Evolutionary conservation across 2,329 filamentous ascomycete species (phyloP).

Genomic region (Penicillium sp.): DNA sequence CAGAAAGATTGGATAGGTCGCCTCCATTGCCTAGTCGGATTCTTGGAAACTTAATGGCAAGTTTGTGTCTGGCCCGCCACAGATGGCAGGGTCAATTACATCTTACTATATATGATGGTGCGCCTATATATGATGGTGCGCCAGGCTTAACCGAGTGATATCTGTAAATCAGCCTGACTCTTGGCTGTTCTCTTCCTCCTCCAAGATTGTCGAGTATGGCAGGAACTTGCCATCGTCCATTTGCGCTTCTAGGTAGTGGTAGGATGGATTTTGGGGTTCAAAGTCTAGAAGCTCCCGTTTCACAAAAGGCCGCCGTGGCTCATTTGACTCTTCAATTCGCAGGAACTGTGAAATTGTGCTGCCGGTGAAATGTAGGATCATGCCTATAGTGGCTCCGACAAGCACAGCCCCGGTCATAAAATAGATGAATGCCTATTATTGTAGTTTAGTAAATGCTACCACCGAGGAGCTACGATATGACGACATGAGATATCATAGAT

Average conservation of each 20-base stretch:
- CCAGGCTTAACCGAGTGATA: background rate
- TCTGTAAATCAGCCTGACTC: constrained; percentile 10
- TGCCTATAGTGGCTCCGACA: constrained; percentile 64
- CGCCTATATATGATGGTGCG: background rate
- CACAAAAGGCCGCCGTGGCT: background rate
- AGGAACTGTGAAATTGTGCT: constrained; percentile 53
- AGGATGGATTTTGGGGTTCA: constrained; percentile 2
- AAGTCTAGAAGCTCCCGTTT: constrained; percentile 3
- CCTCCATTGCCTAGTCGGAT: background rate
- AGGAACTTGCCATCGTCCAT: constrained; percentile 12
- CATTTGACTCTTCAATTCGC: constrained; percentile 25
- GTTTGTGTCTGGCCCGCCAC: background rate
- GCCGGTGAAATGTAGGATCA: constrained; percentile 58
- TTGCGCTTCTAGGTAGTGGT: constrained; percentile 18
- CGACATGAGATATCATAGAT: background rate
- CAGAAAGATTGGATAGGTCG: background rate
- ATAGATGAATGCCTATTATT: constrained; percentile 17
- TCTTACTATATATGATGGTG: background rate
- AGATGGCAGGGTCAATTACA: background rate
- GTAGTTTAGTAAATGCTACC: background rate
- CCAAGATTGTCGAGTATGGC: constrained; percentile 29
- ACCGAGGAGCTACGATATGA: background rate
- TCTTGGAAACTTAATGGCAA: background rate
- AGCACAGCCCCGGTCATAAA: constrained; percentile 55
- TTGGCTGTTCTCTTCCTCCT: constrained; percentile 33